A percentile compares a stretch with the other conserved stretches of the same genome.
These are phyloP conservation scores for Firmiana major DNA, from an alignment of 345 rosid species.

Conservation along the genomic window DNA sequence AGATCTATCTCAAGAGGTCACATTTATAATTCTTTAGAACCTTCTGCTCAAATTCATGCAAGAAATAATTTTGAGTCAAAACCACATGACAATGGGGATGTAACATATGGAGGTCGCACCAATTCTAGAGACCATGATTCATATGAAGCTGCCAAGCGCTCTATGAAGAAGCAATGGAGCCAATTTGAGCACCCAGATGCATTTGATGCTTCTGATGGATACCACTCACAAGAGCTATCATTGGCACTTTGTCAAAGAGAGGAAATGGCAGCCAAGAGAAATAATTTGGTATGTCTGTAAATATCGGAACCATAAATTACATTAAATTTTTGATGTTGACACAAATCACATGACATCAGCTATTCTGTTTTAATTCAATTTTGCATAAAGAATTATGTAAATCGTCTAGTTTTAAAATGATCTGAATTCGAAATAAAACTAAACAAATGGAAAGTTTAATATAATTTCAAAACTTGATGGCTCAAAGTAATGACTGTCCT, in stretches of 20 bases:
- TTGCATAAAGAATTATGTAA: not conserved
- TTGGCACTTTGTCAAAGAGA: conserved; percentile 64
- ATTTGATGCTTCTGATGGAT: conserved; percentile 79
- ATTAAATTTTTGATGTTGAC: conserved; percentile 11
- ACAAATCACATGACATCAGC: conserved; percentile 5
- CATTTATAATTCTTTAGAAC: conserved; percentile 43
- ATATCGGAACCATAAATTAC: conserved; percentile 23
- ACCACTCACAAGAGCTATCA: conserved; percentile 84
- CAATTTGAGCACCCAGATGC: conserved; percentile 83
- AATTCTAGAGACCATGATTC: conserved; percentile 58
- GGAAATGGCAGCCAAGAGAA: conserved; percentile 57
- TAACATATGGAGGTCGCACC: conserved; percentile 29
- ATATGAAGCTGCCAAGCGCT: conserved; percentile 46
- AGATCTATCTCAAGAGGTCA: conserved; percentile 68
- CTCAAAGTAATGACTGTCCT: not conserved
- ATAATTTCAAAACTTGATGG: not conserved
- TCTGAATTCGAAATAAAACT: not conserved
- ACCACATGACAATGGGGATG: conserved; percentile 36
- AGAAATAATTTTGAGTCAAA: conserved; percentile 42
- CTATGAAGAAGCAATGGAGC: conserved; percentile 67
- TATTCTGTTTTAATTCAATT: conserved; percentile 17
- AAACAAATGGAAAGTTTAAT: not conserved
- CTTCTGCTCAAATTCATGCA: conserved; percentile 38
- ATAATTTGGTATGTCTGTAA: conserved; percentile 58
- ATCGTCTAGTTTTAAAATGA: not conserved